Percentiles rank a stretch among this genome's conserved stretches.
Conservation (phyloP, 73 alveolate species). For the Tetrahymena borealis region DNA sequence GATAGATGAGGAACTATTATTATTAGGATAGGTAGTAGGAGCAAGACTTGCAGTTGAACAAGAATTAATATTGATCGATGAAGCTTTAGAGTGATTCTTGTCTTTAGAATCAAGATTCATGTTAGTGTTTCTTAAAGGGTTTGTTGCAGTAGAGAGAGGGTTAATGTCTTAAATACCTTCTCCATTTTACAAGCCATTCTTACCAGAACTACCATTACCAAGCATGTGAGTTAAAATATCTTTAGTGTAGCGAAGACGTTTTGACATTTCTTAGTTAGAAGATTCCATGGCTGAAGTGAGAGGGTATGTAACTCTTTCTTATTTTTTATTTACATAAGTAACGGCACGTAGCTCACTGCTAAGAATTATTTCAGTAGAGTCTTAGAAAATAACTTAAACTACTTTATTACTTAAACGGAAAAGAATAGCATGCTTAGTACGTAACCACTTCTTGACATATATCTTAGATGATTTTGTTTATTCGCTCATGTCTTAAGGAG, state of each 20-base stretch:
- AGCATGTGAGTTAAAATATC: slow-evolving; percentile 81
- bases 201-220: neutral
- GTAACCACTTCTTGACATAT: slow-evolving; percentile 75
- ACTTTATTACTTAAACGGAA: slow-evolving; percentile 82
- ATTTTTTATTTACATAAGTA: slow-evolving; percentile 84
- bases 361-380: slow-evolving; percentile 84
- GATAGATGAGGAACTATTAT: neutral
- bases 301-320: slow-evolving; percentile 66
- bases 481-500: neutral
- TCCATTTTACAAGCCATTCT: neutral
- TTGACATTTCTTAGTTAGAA: slow-evolving; percentile 79
- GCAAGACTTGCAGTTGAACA: neutral
- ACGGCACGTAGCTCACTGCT: slow-evolving; percentile 70
- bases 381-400: slow-evolving; percentile 86
- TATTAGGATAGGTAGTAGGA: neutral
- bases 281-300: slow-evolving; percentile 70
- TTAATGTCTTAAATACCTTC: neutral
- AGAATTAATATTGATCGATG: neutral
- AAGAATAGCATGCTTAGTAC: slow-evolving; percentile 87
- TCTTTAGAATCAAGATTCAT: neutral
- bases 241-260: slow-evolving; percentile 80
- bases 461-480: slow-evolving; percentile 23
- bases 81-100: neutral
- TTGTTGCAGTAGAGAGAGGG: neutral
- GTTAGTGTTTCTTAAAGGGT: neutral